Evolutionary conservation across 306 rosid species (phyloP), one percentile per base, ranked within the genome.

Genomic region (Cucurbita argyrosperma): DNA sequence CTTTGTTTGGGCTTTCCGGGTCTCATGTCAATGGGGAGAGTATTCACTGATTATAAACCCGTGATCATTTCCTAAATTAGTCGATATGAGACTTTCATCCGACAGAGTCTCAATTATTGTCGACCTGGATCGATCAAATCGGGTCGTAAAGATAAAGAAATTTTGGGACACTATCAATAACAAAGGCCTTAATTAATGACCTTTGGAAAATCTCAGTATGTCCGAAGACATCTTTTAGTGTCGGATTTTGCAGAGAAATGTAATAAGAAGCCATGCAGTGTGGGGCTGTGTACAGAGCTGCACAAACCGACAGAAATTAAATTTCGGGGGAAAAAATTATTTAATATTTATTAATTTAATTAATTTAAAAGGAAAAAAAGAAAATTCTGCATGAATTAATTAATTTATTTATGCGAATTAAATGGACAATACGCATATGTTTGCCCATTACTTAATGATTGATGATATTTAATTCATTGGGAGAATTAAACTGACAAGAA

Each of bases 221-320:
- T 37, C 35, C 43, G 14, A 37, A 61, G 23, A 61, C 68, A 61
- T 61, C 68, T 61, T 61, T 61, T 61, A 61, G 13, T 61, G 68
- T 61, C 68, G 68, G 68, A 61, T 61, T 61, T 61, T 61, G 68
- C 23, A 62, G 47, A 62, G 68, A 62, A 14, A 62, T 37, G 8
- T 62, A 38, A 37, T 37, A 15, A 62, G 38, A 81, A 70, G 74
- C 74, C 76, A 76, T 64, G 64, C 57, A 6, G 51, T 38, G 54
- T 47, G 45, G 55, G 18, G 39, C 10, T 52, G 23, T 9, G 45
- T 8, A 64, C 52, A 42, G 51, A 16, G 18, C 35, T n/a, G 51
- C 71, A 64, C 71, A 42, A 64, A 64, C 71, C 71, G 71, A 64
- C 71, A 42, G 16, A 9, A n/a, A 18, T 64, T 42, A 40, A 40